Percentiles rank a stretch among this genome's conserved stretches.
phyloP scores from a whole-genome alignment of 441 rosid species.

The Macaranga tanarius region DNA sequence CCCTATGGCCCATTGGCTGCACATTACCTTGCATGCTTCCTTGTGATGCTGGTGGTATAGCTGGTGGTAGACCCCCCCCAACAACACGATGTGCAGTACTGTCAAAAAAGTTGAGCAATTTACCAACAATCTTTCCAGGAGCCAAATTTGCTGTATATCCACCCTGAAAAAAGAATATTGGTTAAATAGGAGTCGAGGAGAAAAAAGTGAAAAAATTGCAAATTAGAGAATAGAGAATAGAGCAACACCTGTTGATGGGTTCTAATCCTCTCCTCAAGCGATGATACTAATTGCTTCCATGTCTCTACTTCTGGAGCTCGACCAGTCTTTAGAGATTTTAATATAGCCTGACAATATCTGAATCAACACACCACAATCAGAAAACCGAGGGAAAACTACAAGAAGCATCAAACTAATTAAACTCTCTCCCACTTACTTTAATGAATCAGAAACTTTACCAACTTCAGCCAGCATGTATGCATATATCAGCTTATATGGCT shows the following conservation, averaged over 20 bases:
- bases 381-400: constrained; percentile 21
- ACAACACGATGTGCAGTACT: constrained; percentile 91
- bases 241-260: constrained; percentile 78
- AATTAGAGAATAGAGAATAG: background rate
- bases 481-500: constrained; percentile 75
- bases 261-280: constrained; percentile 88
- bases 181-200: constrained; percentile 8
- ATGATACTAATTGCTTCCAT: constrained; percentile 64
- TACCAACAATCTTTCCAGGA: constrained; percentile 80
- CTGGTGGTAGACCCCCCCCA: constrained; percentile 66
- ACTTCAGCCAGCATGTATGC: constrained; percentile 86
- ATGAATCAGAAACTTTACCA: constrained; percentile 73
- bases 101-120: constrained; percentile 77
- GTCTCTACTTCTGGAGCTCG: constrained; percentile 79
- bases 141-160: constrained; percentile 77
- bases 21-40: constrained; percentile 50
- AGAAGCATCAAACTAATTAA: constrained; percentile 13
- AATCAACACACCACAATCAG: constrained; percentile 26
- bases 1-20: constrained; percentile 52
- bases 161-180: constrained; percentile 53
- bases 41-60: constrained; percentile 51
- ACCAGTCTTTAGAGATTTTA: constrained; percentile 79
- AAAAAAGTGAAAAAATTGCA: background rate
- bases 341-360: constrained; percentile 93
- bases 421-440: constrained; percentile 50